Evolutionary conservation across 441 rosid genomes (phyloP), one percentile per base, ranked within the genome.

Genomic region (Eutrema salsugineum): DNA sequence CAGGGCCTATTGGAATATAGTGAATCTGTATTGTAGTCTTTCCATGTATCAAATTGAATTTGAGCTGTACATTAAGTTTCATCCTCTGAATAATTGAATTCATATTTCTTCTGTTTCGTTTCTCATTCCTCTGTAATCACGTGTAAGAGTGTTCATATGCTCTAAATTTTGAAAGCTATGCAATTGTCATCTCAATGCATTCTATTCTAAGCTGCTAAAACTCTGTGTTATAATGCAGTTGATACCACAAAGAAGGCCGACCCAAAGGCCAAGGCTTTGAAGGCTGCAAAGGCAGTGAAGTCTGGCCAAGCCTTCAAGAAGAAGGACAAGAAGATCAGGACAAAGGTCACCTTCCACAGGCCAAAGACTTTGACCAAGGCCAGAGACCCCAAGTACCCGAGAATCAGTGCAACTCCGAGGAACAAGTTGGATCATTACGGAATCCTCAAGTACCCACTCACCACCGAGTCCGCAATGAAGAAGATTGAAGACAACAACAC

Each of bases 401-500:
- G 79, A 22, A 38, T 76, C 58, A 76, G 81, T 56, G 84, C 82
- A 1, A 27, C 79, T 12, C 80, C 80, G 0, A 76, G 84, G 63
- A 79, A 81, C 35, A 81, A 81, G 80, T 56, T 81, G 46, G 84
- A 81, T 20, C 82, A 81, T 1, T 81, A 81, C 71, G 75, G 64
- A 19, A 81, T 81, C 53, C 77, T 81, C 14, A 81, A 78, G 72
- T 81, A 69, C 54, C 84, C 82, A 35, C 77, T 81, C 74, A 93
- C 97, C 20, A 93, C 97, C 0, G 93, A 92, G 68, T 86, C 91
- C 7, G 97, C 98, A 0, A 93, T 93, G 97, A 90, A 90, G 77
- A 92, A 90, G 82, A 95, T 93, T 59, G 98, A 95, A 54, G 98
- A 95, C 51, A 93, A 91, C 89, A 93, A 89, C 83, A 95, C 99